Conservation (phyloP, 2,329 filamentous ascomycete genomes). For the Diaporthe capsici region DNA sequence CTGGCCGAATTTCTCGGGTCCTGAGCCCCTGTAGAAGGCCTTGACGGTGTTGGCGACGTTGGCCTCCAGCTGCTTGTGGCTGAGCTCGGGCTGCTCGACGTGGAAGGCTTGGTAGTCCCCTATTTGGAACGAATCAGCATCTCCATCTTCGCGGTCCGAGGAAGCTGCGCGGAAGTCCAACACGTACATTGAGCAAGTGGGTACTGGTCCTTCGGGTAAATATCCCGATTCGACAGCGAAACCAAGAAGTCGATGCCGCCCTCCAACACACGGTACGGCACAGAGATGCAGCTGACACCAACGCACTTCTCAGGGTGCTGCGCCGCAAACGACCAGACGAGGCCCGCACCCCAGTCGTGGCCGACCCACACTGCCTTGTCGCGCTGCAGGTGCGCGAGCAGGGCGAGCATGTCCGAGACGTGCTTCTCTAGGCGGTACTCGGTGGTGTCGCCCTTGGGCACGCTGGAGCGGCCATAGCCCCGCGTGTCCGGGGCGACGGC, state of each 20-base stretch:
- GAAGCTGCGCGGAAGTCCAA: not conserved
- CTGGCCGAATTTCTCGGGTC: slow-evolving; percentile 22
- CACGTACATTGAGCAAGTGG: slow-evolving; percentile 48
- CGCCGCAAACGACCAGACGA: slow-evolving; percentile 48
- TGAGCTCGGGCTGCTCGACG: slow-evolving; percentile 47
- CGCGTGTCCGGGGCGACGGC: slow-evolving; percentile 52
- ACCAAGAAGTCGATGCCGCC: slow-evolving; percentile 54
- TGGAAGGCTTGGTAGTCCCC: slow-evolving; percentile 50
- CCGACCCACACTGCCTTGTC: slow-evolving; percentile 61
- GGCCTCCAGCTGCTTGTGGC: slow-evolving; percentile 41
- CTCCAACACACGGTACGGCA: slow-evolving; percentile 59
- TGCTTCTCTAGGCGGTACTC: slow-evolving; percentile 52
- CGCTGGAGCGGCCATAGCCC: slow-evolving; percentile 55
- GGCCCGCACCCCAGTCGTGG: slow-evolving; percentile 58
- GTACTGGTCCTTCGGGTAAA: slow-evolving; percentile 60
- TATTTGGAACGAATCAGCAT: not conserved
- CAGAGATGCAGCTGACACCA: slow-evolving; percentile 49
- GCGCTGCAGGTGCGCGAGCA: slow-evolving; percentile 51
- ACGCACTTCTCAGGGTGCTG: slow-evolving; percentile 48
- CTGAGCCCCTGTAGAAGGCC: slow-evolving; percentile 23
- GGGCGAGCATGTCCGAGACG: slow-evolving; percentile 51
- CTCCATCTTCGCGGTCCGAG: not conserved
- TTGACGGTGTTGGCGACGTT: slow-evolving; percentile 43
- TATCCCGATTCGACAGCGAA: slow-evolving; percentile 55
- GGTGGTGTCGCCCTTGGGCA: slow-evolving; percentile 45